Percentiles rank a stretch among this genome's conserved stretches.
Evolutionary conservation across 179 eudicot species (phyloP).

Genomic region (Silene coronaria): DNA sequence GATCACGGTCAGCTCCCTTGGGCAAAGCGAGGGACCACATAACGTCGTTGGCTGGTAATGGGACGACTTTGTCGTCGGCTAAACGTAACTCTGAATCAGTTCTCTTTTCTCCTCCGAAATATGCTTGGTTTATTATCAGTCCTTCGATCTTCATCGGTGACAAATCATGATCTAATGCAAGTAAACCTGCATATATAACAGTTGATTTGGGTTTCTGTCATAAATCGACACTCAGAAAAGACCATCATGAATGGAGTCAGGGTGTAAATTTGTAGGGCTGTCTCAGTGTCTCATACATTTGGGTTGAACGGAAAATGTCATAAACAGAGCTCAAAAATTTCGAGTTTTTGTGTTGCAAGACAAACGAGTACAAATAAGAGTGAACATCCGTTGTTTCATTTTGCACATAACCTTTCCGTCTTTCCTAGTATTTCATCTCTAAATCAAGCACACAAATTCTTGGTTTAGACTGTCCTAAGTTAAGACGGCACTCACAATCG

Average conservation of each 20-base stretch:
- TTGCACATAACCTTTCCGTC: background rate
- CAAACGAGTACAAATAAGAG: background rate
- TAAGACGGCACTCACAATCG: too few species aligned
- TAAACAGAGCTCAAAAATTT: background rate
- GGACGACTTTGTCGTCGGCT: constrained; percentile 36
- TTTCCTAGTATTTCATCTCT: background rate
- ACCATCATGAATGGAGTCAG: background rate
- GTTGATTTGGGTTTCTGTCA: background rate
- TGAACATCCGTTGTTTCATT: background rate
- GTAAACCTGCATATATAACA: constrained; percentile 31
- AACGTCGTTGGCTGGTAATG: constrained; percentile 47
- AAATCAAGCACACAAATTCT: too few species aligned
- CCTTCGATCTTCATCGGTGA: constrained; percentile 59
- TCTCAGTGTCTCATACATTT: too few species aligned
- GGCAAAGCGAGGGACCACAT: constrained; percentile 76
- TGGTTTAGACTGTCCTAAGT: too few species aligned
- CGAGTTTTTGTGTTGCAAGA: background rate
- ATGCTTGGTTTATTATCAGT: constrained; percentile 62
- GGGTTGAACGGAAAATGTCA: too few species aligned
- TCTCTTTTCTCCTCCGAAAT: constrained; percentile 52
- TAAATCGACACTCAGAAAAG: background rate
- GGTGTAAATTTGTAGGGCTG: background rate
- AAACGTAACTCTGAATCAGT: constrained; percentile 46
- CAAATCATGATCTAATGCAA: constrained; percentile 41
- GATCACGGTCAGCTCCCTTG: constrained; percentile 48